Conservation (phyloP, 2,329 filamentous ascomycete species). For the Pseudogymnoascus destructans region DNA sequence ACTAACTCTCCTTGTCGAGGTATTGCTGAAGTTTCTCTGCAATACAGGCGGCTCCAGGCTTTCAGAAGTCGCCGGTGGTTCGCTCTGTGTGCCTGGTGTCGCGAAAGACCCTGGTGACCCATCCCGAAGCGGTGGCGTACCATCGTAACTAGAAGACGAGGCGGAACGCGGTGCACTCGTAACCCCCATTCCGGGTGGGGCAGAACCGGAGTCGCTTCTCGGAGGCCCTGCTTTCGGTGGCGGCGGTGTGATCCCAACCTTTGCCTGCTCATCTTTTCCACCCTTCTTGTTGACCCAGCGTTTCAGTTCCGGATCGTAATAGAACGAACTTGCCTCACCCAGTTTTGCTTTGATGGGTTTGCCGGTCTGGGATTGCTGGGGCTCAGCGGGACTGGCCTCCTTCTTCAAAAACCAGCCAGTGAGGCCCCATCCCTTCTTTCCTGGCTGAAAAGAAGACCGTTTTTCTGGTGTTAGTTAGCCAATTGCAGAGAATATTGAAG, state of each 20-base stretch:
- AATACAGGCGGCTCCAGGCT: constrained; percentile 14
- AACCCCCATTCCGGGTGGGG: constrained; percentile 11
- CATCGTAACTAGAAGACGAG: not conserved
- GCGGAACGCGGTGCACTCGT: not conserved
- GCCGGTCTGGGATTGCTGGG: constrained; percentile 31
- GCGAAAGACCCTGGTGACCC: not conserved
- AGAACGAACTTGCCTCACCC: constrained; percentile 83
- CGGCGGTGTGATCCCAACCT: constrained; percentile 59
- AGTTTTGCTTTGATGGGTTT: constrained; percentile 85
- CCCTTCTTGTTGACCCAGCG: constrained; percentile 98
- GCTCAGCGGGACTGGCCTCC: constrained; percentile 34
- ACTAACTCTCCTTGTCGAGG: constrained; percentile 18
- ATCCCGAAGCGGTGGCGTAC: not conserved
- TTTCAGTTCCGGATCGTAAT: constrained; percentile 90
- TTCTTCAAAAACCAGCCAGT: constrained; percentile 70
- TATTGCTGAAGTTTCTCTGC: constrained; percentile 18
- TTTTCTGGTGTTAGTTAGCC: constrained; percentile 24
- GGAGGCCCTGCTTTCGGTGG: constrained; percentile 51
- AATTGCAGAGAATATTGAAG: constrained; percentile 10
- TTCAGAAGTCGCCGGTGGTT: not conserved
- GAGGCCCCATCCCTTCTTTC: constrained; percentile 66
- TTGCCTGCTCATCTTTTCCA: constrained; percentile 45
- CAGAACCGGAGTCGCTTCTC: constrained; percentile 18
- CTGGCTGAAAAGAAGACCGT: constrained; percentile 39
- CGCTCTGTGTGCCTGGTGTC: not conserved